These are phyloP conservation scores for Sonneratia caseolaris DNA, from an alignment of 345 rosid genomes.

Conservation along the genomic window DNA sequence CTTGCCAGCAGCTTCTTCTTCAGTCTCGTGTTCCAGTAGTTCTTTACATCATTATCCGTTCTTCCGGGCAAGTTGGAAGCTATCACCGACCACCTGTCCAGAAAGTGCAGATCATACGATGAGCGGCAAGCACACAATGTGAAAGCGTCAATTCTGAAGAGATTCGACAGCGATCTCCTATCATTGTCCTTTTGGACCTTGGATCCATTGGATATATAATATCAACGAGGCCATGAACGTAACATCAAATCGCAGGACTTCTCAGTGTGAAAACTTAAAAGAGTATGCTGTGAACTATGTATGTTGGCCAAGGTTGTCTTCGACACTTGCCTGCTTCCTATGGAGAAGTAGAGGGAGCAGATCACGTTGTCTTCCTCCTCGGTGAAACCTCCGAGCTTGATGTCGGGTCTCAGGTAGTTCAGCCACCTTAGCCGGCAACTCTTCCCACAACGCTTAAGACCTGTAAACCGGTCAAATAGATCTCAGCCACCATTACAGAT, in stretches of 20 bases:
- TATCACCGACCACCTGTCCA: slow-evolving; percentile 13
- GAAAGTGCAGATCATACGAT: not conserved
- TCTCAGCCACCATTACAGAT: too few species aligned
- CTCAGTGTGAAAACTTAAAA: too few species aligned
- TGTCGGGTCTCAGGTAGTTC: slow-evolving; percentile 31
- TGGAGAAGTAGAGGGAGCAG: slow-evolving; percentile 23
- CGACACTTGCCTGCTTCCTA: slow-evolving; percentile 28
- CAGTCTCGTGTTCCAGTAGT: slow-evolving; percentile 16
- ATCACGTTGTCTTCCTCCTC: slow-evolving; percentile 34
- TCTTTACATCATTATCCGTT: slow-evolving; percentile 16
- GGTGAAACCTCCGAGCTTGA: slow-evolving; percentile 31
- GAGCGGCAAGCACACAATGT: not conserved
- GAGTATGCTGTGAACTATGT: too few species aligned
- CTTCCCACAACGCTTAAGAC: slow-evolving; percentile 31
- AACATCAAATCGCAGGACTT: too few species aligned
- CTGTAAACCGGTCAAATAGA: not conserved
- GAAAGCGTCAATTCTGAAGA: too few species aligned
- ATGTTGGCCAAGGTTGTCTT: not conserved
- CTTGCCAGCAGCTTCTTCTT: slow-evolving; percentile 12
- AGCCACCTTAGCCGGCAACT: slow-evolving; percentile 37
- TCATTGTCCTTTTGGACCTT: too few species aligned
- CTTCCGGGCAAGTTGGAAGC: slow-evolving; percentile 14
- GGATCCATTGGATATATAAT: too few species aligned
- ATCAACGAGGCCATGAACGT: too few species aligned
- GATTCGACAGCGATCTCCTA: too few species aligned